These are phyloP conservation scores for Hypomyces rosellus DNA, from an alignment of 2,329 filamentous ascomycete species.

Conservation along the genomic window DNA sequence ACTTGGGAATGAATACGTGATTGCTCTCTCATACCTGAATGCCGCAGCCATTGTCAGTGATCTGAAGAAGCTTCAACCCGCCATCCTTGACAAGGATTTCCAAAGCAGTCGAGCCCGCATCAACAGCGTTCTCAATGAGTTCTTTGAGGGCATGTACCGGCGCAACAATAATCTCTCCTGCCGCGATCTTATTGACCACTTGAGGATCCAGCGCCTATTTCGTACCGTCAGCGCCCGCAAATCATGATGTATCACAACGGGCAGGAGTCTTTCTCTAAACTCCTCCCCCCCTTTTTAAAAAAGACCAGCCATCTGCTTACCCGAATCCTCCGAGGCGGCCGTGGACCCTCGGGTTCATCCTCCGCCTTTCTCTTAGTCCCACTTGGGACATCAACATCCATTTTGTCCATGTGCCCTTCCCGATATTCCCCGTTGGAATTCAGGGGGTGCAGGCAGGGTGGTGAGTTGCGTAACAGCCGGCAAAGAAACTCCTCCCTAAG, in stretches of 20 bases:
- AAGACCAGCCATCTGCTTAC: slow-evolving; percentile 24
- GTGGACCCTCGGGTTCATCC: slow-evolving; percentile 29
- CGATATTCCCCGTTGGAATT: not conserved
- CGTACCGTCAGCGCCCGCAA: not conserved
- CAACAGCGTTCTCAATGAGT: slow-evolving; percentile 92
- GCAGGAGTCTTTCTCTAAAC: too few species aligned
- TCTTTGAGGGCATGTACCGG: slow-evolving; percentile 96
- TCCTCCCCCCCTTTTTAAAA: not conserved
- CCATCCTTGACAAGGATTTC: slow-evolving; percentile 94
- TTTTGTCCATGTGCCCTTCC: slow-evolving; percentile 24
- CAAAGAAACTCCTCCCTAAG: too few species aligned
- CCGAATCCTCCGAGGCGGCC: slow-evolving; percentile 43
- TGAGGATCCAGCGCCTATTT: slow-evolving; percentile 74
- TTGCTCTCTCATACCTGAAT: slow-evolving; percentile 62
- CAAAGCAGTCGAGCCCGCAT: slow-evolving; percentile 87
- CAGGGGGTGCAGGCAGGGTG: not conserved
- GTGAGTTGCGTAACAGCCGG: not conserved
- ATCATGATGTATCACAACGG: not conserved
- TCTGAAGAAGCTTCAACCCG: slow-evolving; percentile 88
- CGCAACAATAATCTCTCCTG: slow-evolving; percentile 95
- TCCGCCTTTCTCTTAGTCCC: slow-evolving; percentile 47
- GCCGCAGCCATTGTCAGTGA: slow-evolving; percentile 93
- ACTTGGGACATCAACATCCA: slow-evolving; percentile 35
- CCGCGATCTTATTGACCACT: slow-evolving; percentile 97
- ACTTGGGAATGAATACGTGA: not conserved